phyloP scores from a whole-genome alignment of 495 filamentous ascomycete genomes.

The Aspergillus avenaceus region DNA sequence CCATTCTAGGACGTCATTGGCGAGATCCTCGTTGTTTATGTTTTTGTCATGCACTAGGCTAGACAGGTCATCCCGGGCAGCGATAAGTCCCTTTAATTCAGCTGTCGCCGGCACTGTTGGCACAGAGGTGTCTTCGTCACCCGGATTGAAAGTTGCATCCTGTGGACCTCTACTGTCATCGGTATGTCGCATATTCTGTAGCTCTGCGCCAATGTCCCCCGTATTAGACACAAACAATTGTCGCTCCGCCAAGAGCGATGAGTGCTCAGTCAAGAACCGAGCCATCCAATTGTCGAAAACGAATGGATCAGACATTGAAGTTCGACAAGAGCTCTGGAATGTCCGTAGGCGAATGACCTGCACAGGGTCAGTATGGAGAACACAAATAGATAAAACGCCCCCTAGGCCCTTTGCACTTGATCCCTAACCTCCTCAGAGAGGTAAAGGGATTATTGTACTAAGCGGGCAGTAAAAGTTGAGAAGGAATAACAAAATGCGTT shows the following conservation, averaged over 20 bases:
- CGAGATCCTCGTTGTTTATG: slow-evolving; percentile 12
- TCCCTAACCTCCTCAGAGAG: too few species aligned
- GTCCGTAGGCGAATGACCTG: slow-evolving; percentile 16
- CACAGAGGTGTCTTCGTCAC: background rate
- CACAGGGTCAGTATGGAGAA: too few species aligned
- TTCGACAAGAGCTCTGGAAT: slow-evolving; percentile 17
- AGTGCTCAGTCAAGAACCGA: slow-evolving; percentile 22
- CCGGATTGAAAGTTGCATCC: background rate
- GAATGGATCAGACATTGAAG: slow-evolving; percentile 20
- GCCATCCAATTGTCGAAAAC: slow-evolving; percentile 25
- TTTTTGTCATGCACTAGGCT: slow-evolving; percentile 9
- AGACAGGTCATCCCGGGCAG: background rate
- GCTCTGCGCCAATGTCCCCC: background rate
- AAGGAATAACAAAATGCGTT: background rate
- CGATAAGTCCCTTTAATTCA: background rate
- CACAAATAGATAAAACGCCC: too few species aligned
- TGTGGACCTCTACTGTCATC: background rate
- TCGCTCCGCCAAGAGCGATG: slow-evolving; percentile 11
- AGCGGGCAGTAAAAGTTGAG: too few species aligned
- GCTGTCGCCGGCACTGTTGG: background rate
- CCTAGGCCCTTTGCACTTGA: too few species aligned
- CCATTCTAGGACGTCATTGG: slow-evolving; percentile 15
- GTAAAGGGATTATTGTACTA: too few species aligned
- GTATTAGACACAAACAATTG: background rate
- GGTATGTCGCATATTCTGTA: background rate